Conservation (phyloP, 352 stramenopile genomes). For the Thalassiosira hispida region DNA sequence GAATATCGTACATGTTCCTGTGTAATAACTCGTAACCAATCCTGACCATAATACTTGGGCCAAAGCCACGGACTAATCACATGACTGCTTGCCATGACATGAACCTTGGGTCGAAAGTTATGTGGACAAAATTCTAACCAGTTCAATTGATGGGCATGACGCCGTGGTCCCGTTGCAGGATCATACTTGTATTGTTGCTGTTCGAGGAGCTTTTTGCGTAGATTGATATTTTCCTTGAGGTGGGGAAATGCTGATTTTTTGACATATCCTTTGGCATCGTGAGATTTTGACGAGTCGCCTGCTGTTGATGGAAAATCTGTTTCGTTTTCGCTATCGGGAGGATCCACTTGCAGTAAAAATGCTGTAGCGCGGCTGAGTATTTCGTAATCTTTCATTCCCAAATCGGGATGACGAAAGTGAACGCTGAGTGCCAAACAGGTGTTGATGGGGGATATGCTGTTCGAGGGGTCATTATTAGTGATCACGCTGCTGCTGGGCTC, state of each 20-base stretch:
- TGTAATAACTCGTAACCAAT: conserved; percentile 72
- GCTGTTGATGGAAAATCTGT: conserved; percentile 10
- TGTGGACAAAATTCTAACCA: conserved; percentile 81
- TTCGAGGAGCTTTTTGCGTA: conserved; percentile 52
- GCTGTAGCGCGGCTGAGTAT: conserved; percentile 77
- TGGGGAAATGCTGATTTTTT: conserved; percentile 62
- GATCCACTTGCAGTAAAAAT: conserved; percentile 80
- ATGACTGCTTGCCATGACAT: conserved; percentile 77
- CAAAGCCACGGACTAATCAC: conserved; percentile 80
- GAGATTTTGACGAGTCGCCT: conserved; percentile 1
- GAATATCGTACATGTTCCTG: conserved; percentile 69
- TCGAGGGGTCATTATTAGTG: not conserved
- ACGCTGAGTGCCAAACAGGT: conserved; percentile 77
- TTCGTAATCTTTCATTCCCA: conserved; percentile 85
- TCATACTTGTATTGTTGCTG: conserved; percentile 67
- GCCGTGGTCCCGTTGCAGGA: conserved; percentile 51
- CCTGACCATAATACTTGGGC: conserved; percentile 83
- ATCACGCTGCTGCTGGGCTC: not conserved
- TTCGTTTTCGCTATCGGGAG: conserved; percentile 34
- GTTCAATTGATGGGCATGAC: conserved; percentile 64
- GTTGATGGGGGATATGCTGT: conserved; percentile 42
- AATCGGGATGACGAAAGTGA: conserved; percentile 77
- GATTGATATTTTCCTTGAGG: conserved; percentile 54
- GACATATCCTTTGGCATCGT: conserved; percentile 13
- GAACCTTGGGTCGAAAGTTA: conserved; percentile 69